phyloP scores from a whole-genome alignment of 139 green algal species.

The Asterochloris erici region DNA sequence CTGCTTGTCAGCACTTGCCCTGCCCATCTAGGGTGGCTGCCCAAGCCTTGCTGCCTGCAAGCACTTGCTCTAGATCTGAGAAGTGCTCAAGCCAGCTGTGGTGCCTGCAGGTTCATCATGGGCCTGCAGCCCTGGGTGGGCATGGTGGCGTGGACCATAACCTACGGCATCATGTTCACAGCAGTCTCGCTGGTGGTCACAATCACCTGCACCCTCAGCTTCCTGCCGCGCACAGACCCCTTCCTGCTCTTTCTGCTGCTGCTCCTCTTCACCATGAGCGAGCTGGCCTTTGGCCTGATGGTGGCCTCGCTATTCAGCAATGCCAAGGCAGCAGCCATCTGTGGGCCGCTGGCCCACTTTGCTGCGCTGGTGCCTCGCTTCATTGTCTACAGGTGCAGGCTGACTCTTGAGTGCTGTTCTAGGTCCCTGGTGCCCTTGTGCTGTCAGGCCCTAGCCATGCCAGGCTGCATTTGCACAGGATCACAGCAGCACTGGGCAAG shows the following conservation, averaged over 20 bases:
- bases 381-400: background rate
- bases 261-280: constrained; percentile 12
- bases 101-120: constrained; percentile 26
- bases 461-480: too few species aligned
- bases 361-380: constrained; percentile 20
- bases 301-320: constrained; percentile 18
- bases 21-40: too few species aligned
- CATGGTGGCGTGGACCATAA: constrained; percentile 2
- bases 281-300: constrained; percentile 34
- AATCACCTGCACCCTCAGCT: constrained; percentile 14
- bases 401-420: background rate
- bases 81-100: background rate
- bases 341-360: constrained; percentile 22
- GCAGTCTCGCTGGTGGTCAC: constrained; percentile 2
- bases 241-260: constrained; percentile 22
- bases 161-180: constrained; percentile 22
- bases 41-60: too few species aligned
- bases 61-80: too few species aligned
- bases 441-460: too few species aligned
- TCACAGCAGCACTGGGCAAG: too few species aligned
- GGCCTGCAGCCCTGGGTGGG: constrained; percentile 12
- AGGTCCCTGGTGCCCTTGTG: too few species aligned
- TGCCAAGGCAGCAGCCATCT: constrained; percentile 24
- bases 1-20: too few species aligned
- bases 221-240: constrained; percentile 11